These are phyloP conservation scores for Xylaria grammica DNA, from an alignment of 495 filamentous ascomycete species.

Conservation along the genomic window DNA sequence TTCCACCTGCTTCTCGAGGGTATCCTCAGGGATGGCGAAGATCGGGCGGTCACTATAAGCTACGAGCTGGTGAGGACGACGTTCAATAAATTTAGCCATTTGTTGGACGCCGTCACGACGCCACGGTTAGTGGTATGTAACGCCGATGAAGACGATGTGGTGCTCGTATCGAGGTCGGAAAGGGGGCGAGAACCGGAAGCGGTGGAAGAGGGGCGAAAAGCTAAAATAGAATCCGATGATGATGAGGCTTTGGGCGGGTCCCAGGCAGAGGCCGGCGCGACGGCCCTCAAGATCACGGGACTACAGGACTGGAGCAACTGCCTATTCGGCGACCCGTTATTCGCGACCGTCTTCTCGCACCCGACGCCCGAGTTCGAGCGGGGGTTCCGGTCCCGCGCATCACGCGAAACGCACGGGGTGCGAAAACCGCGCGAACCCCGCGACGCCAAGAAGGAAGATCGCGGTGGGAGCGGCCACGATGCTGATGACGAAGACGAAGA, in stretches of 20 bases:
- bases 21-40: slow-evolving; percentile 50
- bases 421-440: slow-evolving; percentile 3
- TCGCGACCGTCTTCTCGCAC: slow-evolving; percentile 55
- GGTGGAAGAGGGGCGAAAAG: not conserved
- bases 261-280: not conserved
- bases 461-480: not conserved
- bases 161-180: slow-evolving; percentile 35
- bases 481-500: not conserved
- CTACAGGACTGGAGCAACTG: slow-evolving; percentile 57
- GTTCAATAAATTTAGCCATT: slow-evolving; percentile 42
- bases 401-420: not conserved
- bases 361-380: slow-evolving; percentile 15
- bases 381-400: not conserved
- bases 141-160: slow-evolving; percentile 38
- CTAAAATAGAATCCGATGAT: not conserved
- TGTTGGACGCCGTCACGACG: slow-evolving; percentile 44
- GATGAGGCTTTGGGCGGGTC: not conserved
- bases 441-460: not conserved
- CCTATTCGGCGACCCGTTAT: slow-evolving; percentile 64
- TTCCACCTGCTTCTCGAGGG: slow-evolving; percentile 52
- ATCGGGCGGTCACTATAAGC: slow-evolving; percentile 49
- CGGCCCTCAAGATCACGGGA: slow-evolving; percentile 35
- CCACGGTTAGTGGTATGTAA: slow-evolving; percentile 47
- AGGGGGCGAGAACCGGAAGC: not conserved
- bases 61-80: slow-evolving; percentile 46